Percentiles rank a stretch among this genome's conserved stretches.
phyloP scores from a whole-genome alignment of 176 grass and related monocot genomes.

The Hordeum vulgare region DNA sequence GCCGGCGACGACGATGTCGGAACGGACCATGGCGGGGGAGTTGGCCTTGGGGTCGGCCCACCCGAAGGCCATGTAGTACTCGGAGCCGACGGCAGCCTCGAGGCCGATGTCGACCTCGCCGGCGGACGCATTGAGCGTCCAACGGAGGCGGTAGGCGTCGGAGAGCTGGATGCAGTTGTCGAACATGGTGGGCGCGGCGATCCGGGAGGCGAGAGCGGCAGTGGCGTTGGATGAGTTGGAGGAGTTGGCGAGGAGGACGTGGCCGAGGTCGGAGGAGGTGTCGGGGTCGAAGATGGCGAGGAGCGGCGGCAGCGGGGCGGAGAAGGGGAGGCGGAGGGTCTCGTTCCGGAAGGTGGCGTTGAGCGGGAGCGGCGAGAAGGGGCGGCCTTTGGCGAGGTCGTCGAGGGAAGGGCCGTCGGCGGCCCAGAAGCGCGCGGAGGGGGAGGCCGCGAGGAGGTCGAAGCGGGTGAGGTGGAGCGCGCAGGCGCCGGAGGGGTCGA shows the following conservation, averaged over 20 bases:
- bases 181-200: slow-evolving; percentile 70
- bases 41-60: slow-evolving; percentile 68
- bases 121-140: slow-evolving; percentile 64
- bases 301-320: slow-evolving; percentile 48
- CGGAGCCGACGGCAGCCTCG: slow-evolving; percentile 63
- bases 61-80: slow-evolving; percentile 98
- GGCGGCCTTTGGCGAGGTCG: slow-evolving; percentile 47
- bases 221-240: slow-evolving; percentile 41
- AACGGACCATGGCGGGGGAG: slow-evolving; percentile 64
- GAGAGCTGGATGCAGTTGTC: slow-evolving; percentile 72
- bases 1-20: slow-evolving; percentile 61
- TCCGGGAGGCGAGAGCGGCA: not conserved
- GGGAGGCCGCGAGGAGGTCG: slow-evolving; percentile 91
- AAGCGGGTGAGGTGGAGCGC: slow-evolving; percentile 63
- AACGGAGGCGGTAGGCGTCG: slow-evolving; percentile 66
- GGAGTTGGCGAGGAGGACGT: slow-evolving; percentile 55
- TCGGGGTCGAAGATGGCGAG: slow-evolving; percentile 80
- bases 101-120: slow-evolving; percentile 78
- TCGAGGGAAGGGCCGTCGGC: slow-evolving; percentile 31
- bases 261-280: slow-evolving; percentile 87
- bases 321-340: slow-evolving; percentile 41
- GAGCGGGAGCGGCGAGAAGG: slow-evolving; percentile 57
- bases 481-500: slow-evolving; percentile 45
- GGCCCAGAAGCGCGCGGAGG: slow-evolving; percentile 75
- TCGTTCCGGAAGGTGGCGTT: slow-evolving; percentile 60